Evolutionary conservation across 257 asterid species (phyloP).

Genomic region (Nicotiana tabacum): DNA sequence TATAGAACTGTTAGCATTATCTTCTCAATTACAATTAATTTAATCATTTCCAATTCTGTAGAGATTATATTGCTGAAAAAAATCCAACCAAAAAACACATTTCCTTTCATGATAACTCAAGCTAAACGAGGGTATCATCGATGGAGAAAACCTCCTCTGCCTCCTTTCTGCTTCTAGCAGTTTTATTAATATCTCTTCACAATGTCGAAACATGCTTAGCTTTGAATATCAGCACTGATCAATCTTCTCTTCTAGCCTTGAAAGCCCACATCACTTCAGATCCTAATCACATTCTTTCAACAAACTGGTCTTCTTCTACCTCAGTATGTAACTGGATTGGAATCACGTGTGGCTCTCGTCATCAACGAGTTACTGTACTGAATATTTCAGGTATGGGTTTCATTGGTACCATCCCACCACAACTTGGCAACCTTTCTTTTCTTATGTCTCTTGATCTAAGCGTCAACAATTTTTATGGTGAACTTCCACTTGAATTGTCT

Average conservation of each 20-base stretch:
- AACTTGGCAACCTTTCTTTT: conserved; percentile 32
- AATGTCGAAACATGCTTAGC: background rate
- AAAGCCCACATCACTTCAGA: conserved; percentile 10
- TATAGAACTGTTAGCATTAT: too few relatives aligned
- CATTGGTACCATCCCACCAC: conserved; percentile 22
- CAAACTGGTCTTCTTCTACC: conserved; percentile 21
- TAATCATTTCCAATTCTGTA: background rate
- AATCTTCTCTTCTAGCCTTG: conserved; percentile 23
- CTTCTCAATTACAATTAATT: too few relatives aligned
- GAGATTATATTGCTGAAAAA: background rate
- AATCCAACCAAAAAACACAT: background rate
- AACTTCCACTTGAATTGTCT: conserved; percentile 18
- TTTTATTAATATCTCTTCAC: background rate
- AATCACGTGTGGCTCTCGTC: conserved; percentile 27
- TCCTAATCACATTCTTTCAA: conserved; percentile 6
- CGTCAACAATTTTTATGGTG: conserved; percentile 22
- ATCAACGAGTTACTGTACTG: conserved; percentile 23
- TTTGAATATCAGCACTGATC: conserved; percentile 23
- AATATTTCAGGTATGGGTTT: conserved; percentile 26
- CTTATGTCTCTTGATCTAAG: conserved; percentile 28
- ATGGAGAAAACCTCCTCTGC: background rate
- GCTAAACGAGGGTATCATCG: background rate
- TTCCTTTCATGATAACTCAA: background rate
- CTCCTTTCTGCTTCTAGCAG: too few relatives aligned
- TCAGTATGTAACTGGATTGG: conserved; percentile 32